Evolutionary conservation across 352 stramenopile species (phyloP).

Genomic region (Globisporangium cystogenes): DNA sequence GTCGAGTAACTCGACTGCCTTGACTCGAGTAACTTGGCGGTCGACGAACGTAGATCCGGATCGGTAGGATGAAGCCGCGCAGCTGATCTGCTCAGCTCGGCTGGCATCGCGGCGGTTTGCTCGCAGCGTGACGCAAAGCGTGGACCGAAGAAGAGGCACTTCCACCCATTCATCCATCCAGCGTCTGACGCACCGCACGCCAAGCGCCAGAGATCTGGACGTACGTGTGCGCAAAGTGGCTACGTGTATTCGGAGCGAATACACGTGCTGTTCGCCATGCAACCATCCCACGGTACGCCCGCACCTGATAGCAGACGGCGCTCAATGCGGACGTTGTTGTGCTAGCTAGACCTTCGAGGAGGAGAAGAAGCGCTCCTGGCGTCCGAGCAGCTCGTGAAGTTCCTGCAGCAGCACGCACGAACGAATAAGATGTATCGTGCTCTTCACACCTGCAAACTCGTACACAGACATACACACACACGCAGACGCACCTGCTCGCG

Average conservation of each 20-base stretch:
- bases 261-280: neutral
- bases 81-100: neutral
- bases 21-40: neutral
- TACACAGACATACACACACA: neutral
- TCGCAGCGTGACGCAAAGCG: neutral
- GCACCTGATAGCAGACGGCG: neutral
- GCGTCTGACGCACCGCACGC: neutral
- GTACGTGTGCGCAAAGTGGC: neutral
- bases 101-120: neutral
- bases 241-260: neutral
- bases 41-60: neutral
- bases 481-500: slow-evolving; percentile 33
- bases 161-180: neutral
- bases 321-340: neutral
- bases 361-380: slow-evolving; percentile 46
- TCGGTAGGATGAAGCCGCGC: neutral
- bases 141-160: slow-evolving; percentile 2
- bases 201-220: neutral
- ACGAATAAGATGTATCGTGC: slow-evolving; percentile 2
- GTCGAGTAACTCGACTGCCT: too few relatives aligned
- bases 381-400: slow-evolving; percentile 37
- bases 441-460: neutral
- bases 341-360: slow-evolving; percentile 31
- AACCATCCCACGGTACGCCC: neutral
- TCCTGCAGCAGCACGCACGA: slow-evolving; percentile 29